These are phyloP conservation scores for Hypericum perforatum DNA, from an alignment of 345 rosid genomes.

Conservation along the genomic window DNA sequence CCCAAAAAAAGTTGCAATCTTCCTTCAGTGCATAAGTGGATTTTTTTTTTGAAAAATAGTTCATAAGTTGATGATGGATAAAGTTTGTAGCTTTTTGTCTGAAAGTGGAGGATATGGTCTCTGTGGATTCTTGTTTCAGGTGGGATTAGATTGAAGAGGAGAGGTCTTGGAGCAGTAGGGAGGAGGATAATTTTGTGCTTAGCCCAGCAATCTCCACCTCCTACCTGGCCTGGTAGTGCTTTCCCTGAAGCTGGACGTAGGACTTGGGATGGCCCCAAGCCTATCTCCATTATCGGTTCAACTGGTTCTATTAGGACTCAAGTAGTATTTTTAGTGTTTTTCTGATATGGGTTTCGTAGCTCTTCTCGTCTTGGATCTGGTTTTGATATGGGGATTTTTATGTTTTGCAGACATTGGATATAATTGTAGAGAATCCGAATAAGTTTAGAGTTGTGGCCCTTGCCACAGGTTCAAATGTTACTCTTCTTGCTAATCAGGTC, in stretches of 20 bases:
- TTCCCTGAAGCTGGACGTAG: conserved; percentile 47
- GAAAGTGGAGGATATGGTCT: too few relatives aligned
- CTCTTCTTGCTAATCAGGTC: conserved; percentile 96
- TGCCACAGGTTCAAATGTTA: conserved; percentile 91
- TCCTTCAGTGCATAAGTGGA: too few relatives aligned
- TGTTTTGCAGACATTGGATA: conserved; percentile 71
- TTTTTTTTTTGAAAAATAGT: too few relatives aligned
- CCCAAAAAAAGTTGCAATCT: too few relatives aligned
- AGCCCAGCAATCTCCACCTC: conserved; percentile 46
- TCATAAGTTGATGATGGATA: too few relatives aligned
- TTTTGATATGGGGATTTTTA: not conserved
- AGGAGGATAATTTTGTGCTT: conserved; percentile 60
- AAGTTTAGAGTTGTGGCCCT: conserved; percentile 84
- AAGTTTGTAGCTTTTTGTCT: too few relatives aligned
- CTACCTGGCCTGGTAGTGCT: conserved; percentile 98
- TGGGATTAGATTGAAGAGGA: conserved; percentile 44
- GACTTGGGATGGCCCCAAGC: conserved; percentile 89
- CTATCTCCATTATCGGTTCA: conserved; percentile 83
- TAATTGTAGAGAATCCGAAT: conserved; percentile 81
- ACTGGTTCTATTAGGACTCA: conserved; percentile 99
- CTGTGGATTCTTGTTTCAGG: conserved; percentile 37
- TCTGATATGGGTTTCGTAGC: not conserved
- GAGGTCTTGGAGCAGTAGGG: conserved; percentile 26
- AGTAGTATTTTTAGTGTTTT: conserved; percentile 28
- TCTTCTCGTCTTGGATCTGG: not conserved